These are phyloP conservation scores for Psidium guajava DNA, from an alignment of 345 rosid species.

Conservation along the genomic window DNA sequence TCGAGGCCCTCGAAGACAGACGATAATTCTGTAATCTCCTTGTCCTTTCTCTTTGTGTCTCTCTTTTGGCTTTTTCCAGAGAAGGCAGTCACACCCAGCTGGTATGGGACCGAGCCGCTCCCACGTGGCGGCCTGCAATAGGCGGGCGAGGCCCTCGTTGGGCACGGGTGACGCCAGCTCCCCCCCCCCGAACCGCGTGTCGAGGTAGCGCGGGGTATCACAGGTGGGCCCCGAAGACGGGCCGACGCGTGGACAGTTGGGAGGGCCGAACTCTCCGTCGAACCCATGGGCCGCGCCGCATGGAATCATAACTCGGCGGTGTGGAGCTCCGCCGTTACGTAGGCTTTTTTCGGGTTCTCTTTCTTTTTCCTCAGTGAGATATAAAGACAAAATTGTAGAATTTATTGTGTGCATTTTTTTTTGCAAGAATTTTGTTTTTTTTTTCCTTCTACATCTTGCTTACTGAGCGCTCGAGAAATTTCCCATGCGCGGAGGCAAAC, in stretches of 20 bases:
- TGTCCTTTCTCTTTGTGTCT: background rate
- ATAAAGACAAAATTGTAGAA: background rate
- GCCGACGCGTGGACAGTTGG: slow-evolving; percentile 30
- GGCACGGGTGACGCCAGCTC: slow-evolving; percentile 5
- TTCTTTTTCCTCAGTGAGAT: background rate
- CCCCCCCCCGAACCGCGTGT: slow-evolving; percentile 6
- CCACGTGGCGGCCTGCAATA: background rate
- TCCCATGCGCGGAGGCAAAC: background rate
- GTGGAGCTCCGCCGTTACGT: background rate
- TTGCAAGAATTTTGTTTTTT: too few species aligned
- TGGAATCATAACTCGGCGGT: background rate
- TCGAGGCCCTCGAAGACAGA: background rate
- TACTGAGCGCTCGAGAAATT: background rate
- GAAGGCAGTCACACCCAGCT: background rate
- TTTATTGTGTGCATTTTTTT: too few species aligned
- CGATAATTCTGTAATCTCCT: background rate
- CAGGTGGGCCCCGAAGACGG: background rate
- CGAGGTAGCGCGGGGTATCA: background rate
- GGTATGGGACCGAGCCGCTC: background rate
- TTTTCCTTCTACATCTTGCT: background rate
- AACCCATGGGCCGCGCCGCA: background rate
- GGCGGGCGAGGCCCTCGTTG: background rate
- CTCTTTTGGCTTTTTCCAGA: too few species aligned
- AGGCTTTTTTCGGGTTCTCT: background rate
- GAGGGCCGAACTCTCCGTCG: slow-evolving; percentile 4